phyloP scores from a whole-genome alignment of 2,329 filamentous ascomycete species.

The Aureobasidium sp. region DNA sequence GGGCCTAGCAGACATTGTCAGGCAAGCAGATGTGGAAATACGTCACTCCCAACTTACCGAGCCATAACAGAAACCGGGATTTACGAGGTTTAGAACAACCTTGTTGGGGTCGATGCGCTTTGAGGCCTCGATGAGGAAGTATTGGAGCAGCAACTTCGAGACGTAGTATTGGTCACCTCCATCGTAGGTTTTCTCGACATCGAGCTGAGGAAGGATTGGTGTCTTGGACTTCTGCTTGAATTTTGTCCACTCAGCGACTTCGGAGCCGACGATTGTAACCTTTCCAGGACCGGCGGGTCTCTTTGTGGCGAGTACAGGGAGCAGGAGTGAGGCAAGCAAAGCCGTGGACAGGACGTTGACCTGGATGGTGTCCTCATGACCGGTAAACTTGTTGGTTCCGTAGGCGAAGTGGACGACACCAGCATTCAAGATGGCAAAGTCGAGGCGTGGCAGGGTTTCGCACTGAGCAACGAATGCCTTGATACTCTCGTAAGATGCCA shows the following conservation, averaged over 20 bases:
- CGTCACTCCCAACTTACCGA: not conserved
- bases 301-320: not conserved
- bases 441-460: constrained; percentile 22
- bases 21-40: not conserved
- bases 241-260: not conserved
- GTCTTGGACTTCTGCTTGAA: not conserved
- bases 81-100: not conserved
- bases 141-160: not conserved
- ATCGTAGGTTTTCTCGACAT: not conserved
- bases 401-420: constrained; percentile 21
- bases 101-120: not conserved
- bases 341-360: not conserved
- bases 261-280: not conserved
- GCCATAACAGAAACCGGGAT: not conserved
- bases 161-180: not conserved
- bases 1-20: not conserved
- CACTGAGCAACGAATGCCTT: constrained; percentile 22
- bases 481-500: constrained; percentile 22
- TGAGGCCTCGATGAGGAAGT: not conserved
- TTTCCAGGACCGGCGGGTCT: not conserved
- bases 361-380: not conserved
- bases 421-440: constrained; percentile 32
- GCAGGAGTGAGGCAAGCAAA: not conserved
- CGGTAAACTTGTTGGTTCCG: not conserved
- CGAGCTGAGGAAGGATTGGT: not conserved